phyloP scores from a whole-genome alignment of 352 stramenopile genomes.

The Saprolegnia diclina region DNA sequence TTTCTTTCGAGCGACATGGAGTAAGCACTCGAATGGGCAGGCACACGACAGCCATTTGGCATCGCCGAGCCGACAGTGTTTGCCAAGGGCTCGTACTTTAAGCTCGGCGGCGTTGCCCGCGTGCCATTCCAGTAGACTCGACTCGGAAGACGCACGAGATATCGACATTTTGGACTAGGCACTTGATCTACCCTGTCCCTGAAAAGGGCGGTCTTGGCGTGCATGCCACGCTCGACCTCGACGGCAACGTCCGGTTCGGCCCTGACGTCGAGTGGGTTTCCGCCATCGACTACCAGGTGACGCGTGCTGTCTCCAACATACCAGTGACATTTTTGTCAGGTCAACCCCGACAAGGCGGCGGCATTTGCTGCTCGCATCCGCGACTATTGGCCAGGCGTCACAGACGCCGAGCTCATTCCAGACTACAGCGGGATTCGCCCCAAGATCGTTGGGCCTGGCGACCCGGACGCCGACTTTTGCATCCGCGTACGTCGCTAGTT shows the following conservation, averaged over 20 bases:
- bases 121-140: slow-evolving; percentile 50
- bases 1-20: no score
- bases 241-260: slow-evolving; percentile 91
- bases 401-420: slow-evolving; percentile 63
- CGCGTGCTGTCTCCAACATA: not conserved
- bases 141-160: no score
- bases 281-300: slow-evolving; percentile 79
- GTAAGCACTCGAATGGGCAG: not conserved
- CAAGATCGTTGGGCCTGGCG: slow-evolving; percentile 80
- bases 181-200: slow-evolving; percentile 95
- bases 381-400: slow-evolving; percentile 90
- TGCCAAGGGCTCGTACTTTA: slow-evolving; percentile 97
- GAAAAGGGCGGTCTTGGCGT: slow-evolving; percentile 93
- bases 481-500: slow-evolving; percentile 49
- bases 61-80: slow-evolving; percentile 57
- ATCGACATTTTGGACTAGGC: slow-evolving; percentile 31
- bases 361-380: slow-evolving; percentile 66
- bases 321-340: slow-evolving; percentile 26
- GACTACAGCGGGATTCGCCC: slow-evolving; percentile 96
- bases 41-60: not conserved
- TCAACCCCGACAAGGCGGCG: slow-evolving; percentile 50
- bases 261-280: slow-evolving; percentile 95
- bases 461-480: slow-evolving; percentile 85
- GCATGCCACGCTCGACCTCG: slow-evolving; percentile 93
- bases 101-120: slow-evolving; percentile 35